A percentile compares a stretch with the other conserved stretches of the same genome.
phyloP scores from a whole-genome alignment of 2,329 filamentous ascomycete species.

The Fusarium sp. region DNA sequence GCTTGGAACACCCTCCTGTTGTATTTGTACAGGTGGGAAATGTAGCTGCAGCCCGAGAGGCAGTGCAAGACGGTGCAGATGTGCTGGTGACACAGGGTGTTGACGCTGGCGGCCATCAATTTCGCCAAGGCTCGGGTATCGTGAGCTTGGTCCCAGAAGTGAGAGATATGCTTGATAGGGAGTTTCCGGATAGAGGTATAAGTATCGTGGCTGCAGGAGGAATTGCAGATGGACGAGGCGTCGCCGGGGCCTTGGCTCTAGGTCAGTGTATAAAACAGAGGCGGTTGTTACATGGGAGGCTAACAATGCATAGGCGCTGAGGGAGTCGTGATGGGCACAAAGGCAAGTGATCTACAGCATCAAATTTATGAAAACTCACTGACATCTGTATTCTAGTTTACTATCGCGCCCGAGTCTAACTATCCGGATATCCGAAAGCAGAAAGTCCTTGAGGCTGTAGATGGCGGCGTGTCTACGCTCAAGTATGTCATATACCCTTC shows the following conservation, averaged over 20 bases:
- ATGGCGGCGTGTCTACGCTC: slow-evolving; percentile 59
- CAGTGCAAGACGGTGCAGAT: slow-evolving; percentile 62
- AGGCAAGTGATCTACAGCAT: slow-evolving; percentile 43
- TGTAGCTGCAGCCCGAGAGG: slow-evolving; percentile 64
- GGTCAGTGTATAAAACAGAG: slow-evolving; percentile 53
- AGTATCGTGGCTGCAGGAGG: slow-evolving; percentile 69
- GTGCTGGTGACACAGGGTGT: slow-evolving; percentile 71
- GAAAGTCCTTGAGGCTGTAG: slow-evolving; percentile 54
- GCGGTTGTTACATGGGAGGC: neutral
- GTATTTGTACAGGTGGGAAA: slow-evolving; percentile 73
- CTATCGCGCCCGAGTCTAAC: slow-evolving; percentile 57
- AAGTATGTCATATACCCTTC: slow-evolving; percentile 52
- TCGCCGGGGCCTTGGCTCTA: slow-evolving; percentile 65
- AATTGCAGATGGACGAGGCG: slow-evolving; percentile 66
- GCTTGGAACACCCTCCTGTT: slow-evolving; percentile 51
- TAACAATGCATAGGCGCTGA: slow-evolving; percentile 53
- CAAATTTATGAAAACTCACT: neutral
- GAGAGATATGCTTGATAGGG: slow-evolving; percentile 56
- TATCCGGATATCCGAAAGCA: slow-evolving; percentile 56
- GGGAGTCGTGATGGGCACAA: slow-evolving; percentile 59
- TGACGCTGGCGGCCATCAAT: slow-evolving; percentile 74
- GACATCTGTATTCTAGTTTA: slow-evolving; percentile 53
- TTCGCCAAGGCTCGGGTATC: slow-evolving; percentile 64
- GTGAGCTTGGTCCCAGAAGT: slow-evolving; percentile 70
- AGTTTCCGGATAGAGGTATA: slow-evolving; percentile 51